Base-by-base conservation (phyloP, 192 early-diverging fungal species). In the Obelidium mucronatum region DNA sequence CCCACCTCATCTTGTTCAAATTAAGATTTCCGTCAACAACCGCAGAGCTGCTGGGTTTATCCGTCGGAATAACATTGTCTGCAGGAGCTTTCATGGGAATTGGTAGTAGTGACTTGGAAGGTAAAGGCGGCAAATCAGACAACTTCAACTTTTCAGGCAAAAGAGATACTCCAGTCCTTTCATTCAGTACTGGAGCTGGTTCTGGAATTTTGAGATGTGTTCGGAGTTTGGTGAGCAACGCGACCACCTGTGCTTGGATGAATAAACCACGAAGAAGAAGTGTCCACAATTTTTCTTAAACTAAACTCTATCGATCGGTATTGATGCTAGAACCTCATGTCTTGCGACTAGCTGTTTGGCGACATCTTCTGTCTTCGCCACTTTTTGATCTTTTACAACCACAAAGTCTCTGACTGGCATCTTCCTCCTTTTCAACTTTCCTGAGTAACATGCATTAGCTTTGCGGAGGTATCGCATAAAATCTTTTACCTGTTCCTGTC, bases 1-100 rank as follows among this genome's bases (percentile, higher is more conserved):
- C 40, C 55, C 65, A 82, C 81, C 67, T 62, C 22, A 82, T 37
- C 52, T 82, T 82, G 53, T 82, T 82, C 42, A 82, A 42, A 75
- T 82, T 62, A 40, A 37, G 44, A 8, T 51, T 75, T 26, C 81
- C 81, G 65, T 82, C 81, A 26, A 82, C 63, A 2, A 2, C n/a
- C n/a, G n/a, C n/a, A 64, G 60, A n/a, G 40, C 37, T n/a, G 24
- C 8, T 61, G 44, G 19, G 8, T 19, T 48, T 48, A 6, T 48
- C 44, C 44, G 44, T 48, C n/a, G n/a, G n/a, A n/a, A n/a, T n/a
- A n/a, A n/a, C n/a, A n/a, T n/a, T n/a, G n/a, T n/a, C n/a, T n/a
- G n/a, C n/a, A n/a, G n/a, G n/a, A n/a, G n/a, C n/a, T 65, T 30
- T 24, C 75, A n/a, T 39, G 59, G 28, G 8, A 30, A 40, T 55